Percentiles rank a stretch among this genome's conserved stretches.
Conservation (phyloP, 495 filamentous ascomycete species). For the Xylaria venustula region DNA sequence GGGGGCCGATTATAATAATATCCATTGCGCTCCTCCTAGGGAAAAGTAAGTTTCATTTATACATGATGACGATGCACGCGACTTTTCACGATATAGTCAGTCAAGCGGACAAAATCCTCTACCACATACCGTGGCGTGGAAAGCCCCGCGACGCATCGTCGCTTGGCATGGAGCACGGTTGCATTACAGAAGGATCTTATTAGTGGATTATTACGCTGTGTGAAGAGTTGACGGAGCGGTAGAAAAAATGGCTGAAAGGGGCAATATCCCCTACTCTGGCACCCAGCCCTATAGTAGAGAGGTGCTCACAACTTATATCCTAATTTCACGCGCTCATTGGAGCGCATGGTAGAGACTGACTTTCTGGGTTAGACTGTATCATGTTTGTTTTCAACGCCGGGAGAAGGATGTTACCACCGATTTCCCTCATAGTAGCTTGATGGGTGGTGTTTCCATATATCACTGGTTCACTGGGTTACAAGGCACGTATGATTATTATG, state of each 20-base stretch:
- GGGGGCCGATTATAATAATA: not conserved
- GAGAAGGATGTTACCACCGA: too few species aligned
- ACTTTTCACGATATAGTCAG: not conserved
- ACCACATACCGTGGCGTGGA: not conserved
- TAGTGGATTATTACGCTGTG: constrained; percentile 3
- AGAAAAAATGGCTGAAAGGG: constrained; percentile 5
- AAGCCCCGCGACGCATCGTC: not conserved
- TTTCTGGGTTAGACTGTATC: not conserved
- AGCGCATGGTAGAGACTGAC: not conserved
- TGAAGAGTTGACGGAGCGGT: not conserved
- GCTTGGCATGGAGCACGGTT: not conserved
- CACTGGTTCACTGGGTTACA: not conserved
- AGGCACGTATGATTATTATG: not conserved
- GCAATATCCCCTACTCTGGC: not conserved
- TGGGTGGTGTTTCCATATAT: not conserved
- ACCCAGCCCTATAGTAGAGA: not conserved
- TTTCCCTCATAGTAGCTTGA: too few species aligned
- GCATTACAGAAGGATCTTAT: not conserved
- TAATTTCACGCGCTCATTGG: not conserved
- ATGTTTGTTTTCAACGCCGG: not conserved
- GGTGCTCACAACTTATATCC: not conserved
- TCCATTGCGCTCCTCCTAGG: not conserved
- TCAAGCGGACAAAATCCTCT: not conserved
- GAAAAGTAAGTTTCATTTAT: not conserved
- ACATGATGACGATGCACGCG: not conserved